Evolutionary conservation across 1,139 yeast species (phyloP), one percentile per base, ranked within the genome.

Genomic region (Hansenula sp.): DNA sequence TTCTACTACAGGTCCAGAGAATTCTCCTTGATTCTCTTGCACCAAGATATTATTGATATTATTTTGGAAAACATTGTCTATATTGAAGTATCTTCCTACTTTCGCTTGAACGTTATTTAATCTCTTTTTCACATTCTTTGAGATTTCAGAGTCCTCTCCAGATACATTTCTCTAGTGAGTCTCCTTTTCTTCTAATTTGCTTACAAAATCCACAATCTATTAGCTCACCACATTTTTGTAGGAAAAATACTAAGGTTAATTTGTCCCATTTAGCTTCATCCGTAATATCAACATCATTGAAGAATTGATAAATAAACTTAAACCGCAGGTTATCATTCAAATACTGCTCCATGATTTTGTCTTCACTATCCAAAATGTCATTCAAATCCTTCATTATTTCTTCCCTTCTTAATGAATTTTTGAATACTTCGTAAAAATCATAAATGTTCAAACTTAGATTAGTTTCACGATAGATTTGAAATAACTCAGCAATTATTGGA

Each of bases 381-480:
- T 54, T 48, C 39, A 78, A 46, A n/a, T 68, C 65, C 1, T 57
- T 46, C 39, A 72, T 48, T 2, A 81, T 58, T 16, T 65, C 61
- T 0, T 60, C 57, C 42, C 68, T 68, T 18, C 74, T 71, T 24
- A 87, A 57, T 0, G 81, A 67, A 47, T 74, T 78, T 55, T 75
- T 78, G 66, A 88, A 90, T 1, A 91, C 90, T 40, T 71, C 66
- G 59, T 76, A 90, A 57, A 85, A 86, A 56, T 90, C 97, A 62
- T 75, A 85, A 41, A 88, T 76, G 58, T 89, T 90, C 50, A 89
- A 74, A 24, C 74, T 68, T 3, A 82, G 72, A 25, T 89, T 87
- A 0, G 96, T 93, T 57, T 90, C 97, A 49, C 93, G 77, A 61
- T 84, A 84, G 18, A 89, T 71, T 39, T 79, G 75, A 63, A 80